These are phyloP conservation scores for Nemania bipapillata DNA, from an alignment of 2,329 filamentous ascomycete genomes.

Conservation along the genomic window DNA sequence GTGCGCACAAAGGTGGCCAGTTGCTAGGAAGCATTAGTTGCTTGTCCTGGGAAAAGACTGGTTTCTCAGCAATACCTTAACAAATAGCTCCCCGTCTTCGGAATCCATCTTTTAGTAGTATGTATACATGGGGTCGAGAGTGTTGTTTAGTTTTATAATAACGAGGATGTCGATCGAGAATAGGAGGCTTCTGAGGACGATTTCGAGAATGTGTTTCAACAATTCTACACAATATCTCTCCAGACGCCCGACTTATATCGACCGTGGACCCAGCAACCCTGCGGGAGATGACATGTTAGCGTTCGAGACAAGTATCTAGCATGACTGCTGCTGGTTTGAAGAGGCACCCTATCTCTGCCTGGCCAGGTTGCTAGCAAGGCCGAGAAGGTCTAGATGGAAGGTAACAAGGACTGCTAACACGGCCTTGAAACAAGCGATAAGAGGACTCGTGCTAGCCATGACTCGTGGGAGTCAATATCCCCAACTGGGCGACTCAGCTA, in stretches of 20 bases:
- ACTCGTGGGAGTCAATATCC: slow-evolving; percentile 37
- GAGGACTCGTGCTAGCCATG: slow-evolving; percentile 38
- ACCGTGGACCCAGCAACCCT: slow-evolving; percentile 30
- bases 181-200: slow-evolving; percentile 19
- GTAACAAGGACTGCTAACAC: slow-evolving; percentile 31
- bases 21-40: slow-evolving; percentile 69
- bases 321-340: slow-evolving; percentile 29
- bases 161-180: slow-evolving; percentile 20
- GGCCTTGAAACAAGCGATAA: slow-evolving; percentile 30
- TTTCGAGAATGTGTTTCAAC: slow-evolving; percentile 33
- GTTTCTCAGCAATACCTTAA: slow-evolving; percentile 71
- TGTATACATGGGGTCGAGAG: slow-evolving; percentile 59
- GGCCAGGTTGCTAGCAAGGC: slow-evolving; percentile 17
- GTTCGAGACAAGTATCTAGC: slow-evolving; percentile 33
- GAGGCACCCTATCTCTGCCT: slow-evolving; percentile 32
- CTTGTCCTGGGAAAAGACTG: slow-evolving; percentile 41
- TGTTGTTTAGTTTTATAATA: slow-evolving; percentile 24
- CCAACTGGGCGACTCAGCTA: slow-evolving; percentile 32
- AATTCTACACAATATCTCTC: slow-evolving; percentile 29
- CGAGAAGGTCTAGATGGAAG: slow-evolving; percentile 36
- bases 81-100: slow-evolving; percentile 88
- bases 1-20: slow-evolving; percentile 95
- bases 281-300: slow-evolving; percentile 36
- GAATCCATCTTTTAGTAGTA: slow-evolving; percentile 75
- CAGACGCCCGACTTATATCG: slow-evolving; percentile 13